phyloP scores from a whole-genome alignment of 441 rosid genomes.

The Pelargonium australe region DNA sequence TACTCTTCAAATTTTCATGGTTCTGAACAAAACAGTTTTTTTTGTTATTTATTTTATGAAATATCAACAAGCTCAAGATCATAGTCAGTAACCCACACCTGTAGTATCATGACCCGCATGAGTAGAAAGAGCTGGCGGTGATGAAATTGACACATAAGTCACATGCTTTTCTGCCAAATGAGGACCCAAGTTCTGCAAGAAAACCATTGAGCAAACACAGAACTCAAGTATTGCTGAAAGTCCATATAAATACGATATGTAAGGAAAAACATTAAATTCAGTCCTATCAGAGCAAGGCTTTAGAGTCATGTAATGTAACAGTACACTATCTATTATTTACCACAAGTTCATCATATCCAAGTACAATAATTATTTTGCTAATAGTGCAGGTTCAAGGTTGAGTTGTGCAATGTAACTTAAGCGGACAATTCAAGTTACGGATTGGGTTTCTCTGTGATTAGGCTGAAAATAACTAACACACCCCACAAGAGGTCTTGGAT shows the following conservation, averaged over 20 bases:
- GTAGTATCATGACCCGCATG: slow-evolving; percentile 22
- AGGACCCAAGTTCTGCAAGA: slow-evolving; percentile 45
- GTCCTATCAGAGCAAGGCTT: background rate
- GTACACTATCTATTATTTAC: background rate
- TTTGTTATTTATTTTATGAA: background rate
- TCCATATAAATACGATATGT: background rate
- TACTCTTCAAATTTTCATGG: background rate
- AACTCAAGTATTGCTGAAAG: background rate
- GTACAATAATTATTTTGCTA: background rate
- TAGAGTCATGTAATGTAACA: background rate
- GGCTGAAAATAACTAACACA: no score
- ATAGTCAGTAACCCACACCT: slow-evolving; percentile 26
- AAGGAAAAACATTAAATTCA: background rate
- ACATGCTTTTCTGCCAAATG: slow-evolving; percentile 46
- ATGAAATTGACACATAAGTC: slow-evolving; percentile 37
- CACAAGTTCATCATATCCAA: background rate
- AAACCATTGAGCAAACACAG: background rate
- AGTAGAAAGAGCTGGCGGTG: slow-evolving; percentile 60
- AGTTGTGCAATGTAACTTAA: no score
- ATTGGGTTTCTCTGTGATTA: no score
- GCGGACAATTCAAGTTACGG: no score
- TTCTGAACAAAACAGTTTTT: background rate
- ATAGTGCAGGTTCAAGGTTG: slow-evolving; percentile 1
- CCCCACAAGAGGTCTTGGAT: no score
- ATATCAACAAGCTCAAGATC: background rate